phyloP scores from a whole-genome alignment of 129 eudicot genomes.

The Deinandra increscens region DNA sequence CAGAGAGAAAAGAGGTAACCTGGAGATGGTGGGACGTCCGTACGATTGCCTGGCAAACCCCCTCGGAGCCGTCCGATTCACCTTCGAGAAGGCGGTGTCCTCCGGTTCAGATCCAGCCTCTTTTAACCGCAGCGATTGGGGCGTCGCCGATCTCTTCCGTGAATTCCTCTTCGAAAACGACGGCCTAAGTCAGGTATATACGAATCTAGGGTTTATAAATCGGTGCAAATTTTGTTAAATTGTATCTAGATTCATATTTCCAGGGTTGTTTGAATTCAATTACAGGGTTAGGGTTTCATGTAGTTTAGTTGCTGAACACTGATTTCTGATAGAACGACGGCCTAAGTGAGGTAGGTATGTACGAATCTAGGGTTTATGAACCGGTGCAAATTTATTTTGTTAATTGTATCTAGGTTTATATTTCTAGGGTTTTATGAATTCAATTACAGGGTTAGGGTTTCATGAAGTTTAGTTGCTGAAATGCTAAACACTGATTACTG shows the following conservation, averaged over 20 bases:
- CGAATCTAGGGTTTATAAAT: constrained; percentile 20
- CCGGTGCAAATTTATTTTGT: no score
- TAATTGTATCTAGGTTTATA: no score
- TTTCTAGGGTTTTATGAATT: not conserved
- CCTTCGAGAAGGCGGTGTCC: constrained; percentile 65
- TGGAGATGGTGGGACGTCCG: constrained; percentile 69
- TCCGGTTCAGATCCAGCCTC: constrained; percentile 44
- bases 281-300: no score
- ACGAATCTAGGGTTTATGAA: no score
- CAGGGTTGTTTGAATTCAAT: no score
- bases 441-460: not conserved
- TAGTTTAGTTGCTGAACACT: no score
- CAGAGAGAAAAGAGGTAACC: not conserved
- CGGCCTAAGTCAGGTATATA: constrained; percentile 54
- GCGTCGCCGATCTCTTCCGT: constrained; percentile 63
- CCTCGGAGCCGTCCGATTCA: constrained; percentile 81
- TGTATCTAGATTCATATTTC: no score
- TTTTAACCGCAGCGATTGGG: constrained; percentile 70
- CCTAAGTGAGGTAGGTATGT: no score
- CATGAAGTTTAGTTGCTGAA: not conserved
- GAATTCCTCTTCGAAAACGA: constrained; percentile 47
- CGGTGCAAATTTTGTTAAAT: not conserved
- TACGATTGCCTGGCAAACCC: constrained; percentile 84
- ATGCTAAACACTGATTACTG: not conserved
- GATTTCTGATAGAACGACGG: no score